phyloP scores from a whole-genome alignment of 1,284 basidiomycete genomes.

The Trametes hirsuta region DNA sequence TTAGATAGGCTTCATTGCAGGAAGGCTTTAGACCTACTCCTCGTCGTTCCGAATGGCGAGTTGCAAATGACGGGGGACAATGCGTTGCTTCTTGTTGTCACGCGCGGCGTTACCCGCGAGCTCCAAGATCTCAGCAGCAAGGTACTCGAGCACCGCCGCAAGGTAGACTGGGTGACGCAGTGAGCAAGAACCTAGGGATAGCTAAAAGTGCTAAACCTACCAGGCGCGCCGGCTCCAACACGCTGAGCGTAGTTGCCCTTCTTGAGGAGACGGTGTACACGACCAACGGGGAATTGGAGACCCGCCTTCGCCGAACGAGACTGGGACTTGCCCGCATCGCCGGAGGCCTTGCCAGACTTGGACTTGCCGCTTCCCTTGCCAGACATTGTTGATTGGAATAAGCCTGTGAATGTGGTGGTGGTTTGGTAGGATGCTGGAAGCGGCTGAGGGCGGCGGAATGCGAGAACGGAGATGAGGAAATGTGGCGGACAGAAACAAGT shows the following conservation, averaged over 20 bases:
- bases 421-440: slow-evolving; percentile 8
- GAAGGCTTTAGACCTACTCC: slow-evolving; percentile 48
- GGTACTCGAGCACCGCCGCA: slow-evolving; percentile 82
- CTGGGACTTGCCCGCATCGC: slow-evolving; percentile 54
- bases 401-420: slow-evolving; percentile 14
- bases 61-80: slow-evolving; percentile 86
- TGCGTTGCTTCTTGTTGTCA: slow-evolving; percentile 86
- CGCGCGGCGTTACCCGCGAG: slow-evolving; percentile 83
- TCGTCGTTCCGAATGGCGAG: slow-evolving; percentile 89
- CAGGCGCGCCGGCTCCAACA: slow-evolving; percentile 80
- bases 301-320: slow-evolving; percentile 85
- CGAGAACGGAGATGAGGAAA: slow-evolving; percentile 14
- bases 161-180: slow-evolving; percentile 65
- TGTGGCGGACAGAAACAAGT: slow-evolving; percentile 1
- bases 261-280: slow-evolving; percentile 91
- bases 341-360: slow-evolving; percentile 63
- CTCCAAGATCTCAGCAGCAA: slow-evolving; percentile 88
- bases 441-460: slow-evolving; percentile 13
- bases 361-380: slow-evolving; percentile 62
- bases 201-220: slow-evolving; percentile 41
- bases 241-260: slow-evolving; percentile 87
- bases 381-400: slow-evolving; percentile 46
- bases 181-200: background rate
- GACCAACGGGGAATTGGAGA: slow-evolving; percentile 89
- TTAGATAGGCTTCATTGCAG: background rate